Evolutionary conservation across 176 grass and related monocot genomes (phyloP).

Genomic region (Aegilops bicornis): DNA sequence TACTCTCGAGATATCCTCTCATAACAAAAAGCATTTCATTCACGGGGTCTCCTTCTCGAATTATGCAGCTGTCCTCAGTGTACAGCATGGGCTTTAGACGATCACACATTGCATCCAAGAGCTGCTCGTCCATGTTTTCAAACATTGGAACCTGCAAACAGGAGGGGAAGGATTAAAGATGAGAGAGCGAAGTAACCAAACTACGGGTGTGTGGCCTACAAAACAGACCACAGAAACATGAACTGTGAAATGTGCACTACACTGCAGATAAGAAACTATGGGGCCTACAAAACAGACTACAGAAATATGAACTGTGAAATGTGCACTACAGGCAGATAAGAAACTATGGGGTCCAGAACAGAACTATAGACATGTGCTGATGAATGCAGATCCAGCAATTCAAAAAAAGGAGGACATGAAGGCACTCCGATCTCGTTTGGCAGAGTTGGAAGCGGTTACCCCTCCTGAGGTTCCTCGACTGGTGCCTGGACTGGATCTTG

Average conservation of each 20-base stretch:
- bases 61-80: constrained; percentile 78
- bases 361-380: constrained; percentile 1
- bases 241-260: constrained; percentile 8
- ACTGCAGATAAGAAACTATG: background rate
- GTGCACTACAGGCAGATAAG: constrained; percentile 7
- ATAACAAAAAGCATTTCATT: constrained; percentile 98
- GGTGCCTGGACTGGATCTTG: too few species aligned
- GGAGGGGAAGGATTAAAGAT: background rate
- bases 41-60: constrained; percentile 85
- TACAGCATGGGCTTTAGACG: constrained; percentile 79
- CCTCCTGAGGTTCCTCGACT: too few species aligned
- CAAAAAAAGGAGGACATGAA: constrained; percentile 1
- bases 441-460: too few species aligned
- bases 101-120: constrained; percentile 90
- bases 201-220: background rate
- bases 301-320: constrained; percentile 3
- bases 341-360: background rate
- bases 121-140: constrained; percentile 92
- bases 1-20: constrained; percentile 79
- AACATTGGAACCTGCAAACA: constrained; percentile 83
- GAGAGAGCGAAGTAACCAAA: background rate
- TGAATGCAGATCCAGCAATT: background rate
- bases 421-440: too few species aligned
- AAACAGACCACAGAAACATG: background rate
- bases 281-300: too few species aligned